phyloP scores from a whole-genome alignment of 2,329 filamentous ascomycete species.

The Ascochyta fabae region DNA sequence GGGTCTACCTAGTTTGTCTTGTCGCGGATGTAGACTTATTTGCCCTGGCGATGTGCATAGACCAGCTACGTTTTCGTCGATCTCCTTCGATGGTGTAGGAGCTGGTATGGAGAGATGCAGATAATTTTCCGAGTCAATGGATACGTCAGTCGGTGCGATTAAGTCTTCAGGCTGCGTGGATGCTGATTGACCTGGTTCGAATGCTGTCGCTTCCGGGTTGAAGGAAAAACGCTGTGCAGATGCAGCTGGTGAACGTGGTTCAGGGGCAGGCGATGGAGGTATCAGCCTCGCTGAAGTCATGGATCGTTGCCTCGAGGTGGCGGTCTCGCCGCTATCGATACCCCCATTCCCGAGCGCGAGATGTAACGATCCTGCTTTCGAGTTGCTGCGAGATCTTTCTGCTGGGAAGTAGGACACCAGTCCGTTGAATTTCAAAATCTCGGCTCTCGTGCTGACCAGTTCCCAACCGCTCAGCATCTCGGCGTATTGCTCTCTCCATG shows the following conservation, averaged over 20 bases:
- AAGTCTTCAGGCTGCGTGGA: conserved; percentile 25
- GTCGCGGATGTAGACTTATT: conserved; percentile 24
- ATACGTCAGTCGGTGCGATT: conserved; percentile 21
- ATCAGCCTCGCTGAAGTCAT: conserved; percentile 33
- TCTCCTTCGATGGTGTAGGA: conserved; percentile 25
- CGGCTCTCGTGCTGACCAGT: conserved; percentile 60
- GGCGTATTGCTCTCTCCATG: conserved; percentile 65
- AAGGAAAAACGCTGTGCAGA: conserved; percentile 43
- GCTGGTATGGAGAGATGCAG: conserved; percentile 40
- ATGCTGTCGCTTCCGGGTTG: conserved; percentile 47
- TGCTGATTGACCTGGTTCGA: conserved; percentile 33
- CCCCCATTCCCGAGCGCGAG: conserved; percentile 30
- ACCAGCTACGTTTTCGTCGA: conserved; percentile 27
- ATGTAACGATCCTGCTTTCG: conserved; percentile 37
- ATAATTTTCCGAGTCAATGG: conserved; percentile 36
- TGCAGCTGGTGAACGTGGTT: conserved; percentile 32
- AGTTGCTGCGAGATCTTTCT: conserved; percentile 27
- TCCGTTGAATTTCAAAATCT: conserved; percentile 64
- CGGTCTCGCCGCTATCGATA: conserved; percentile 17
- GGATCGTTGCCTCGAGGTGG: conserved; percentile 25
- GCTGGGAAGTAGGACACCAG: conserved; percentile 46
- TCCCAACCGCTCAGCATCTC: conserved; percentile 66
- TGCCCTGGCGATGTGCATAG: conserved; percentile 27
- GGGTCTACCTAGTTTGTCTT: conserved; percentile 22
- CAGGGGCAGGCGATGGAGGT: conserved; percentile 27